Conservation (phyloP, 2,329 filamentous ascomycete genomes). For the Cladophialophora carrionii region DNA sequence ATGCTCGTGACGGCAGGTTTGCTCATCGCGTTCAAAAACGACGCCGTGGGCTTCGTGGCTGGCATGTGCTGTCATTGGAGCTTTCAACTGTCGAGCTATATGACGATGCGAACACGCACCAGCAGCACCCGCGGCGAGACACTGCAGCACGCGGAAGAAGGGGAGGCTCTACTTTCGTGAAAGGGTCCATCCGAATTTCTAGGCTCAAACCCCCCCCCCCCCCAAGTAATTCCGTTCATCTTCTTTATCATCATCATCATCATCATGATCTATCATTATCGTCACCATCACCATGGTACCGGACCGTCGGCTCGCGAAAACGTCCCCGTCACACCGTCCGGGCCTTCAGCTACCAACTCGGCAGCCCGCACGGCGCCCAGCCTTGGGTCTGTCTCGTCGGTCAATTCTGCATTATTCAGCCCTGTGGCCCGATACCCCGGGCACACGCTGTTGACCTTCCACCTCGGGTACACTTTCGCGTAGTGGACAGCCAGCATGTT, state of each 20-base stretch:
- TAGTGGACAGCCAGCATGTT: constrained; percentile 35
- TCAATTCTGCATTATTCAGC: constrained; percentile 25
- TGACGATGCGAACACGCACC: constrained; percentile 8
- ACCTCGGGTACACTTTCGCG: constrained; percentile 30
- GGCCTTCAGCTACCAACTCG: constrained; percentile 32
- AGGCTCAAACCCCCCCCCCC: too few species aligned
- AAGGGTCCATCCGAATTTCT: neutral
- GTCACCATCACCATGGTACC: constrained; percentile 32
- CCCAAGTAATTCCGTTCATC: too few species aligned
- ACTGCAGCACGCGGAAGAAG: constrained; percentile 19
- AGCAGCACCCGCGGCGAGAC: neutral
- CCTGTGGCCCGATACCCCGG: constrained; percentile 32
- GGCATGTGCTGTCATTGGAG: constrained; percentile 79
- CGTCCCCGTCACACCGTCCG: constrained; percentile 32
- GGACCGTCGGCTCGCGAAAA: constrained; percentile 29
- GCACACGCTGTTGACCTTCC: constrained; percentile 37
- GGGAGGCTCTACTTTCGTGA: constrained; percentile 26
- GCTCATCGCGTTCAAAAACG: constrained; percentile 84
- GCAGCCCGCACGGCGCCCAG: constrained; percentile 32
- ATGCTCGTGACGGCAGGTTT: constrained; percentile 87
- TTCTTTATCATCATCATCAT: too few species aligned
- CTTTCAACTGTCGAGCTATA: constrained; percentile 53
- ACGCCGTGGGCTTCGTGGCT: constrained; percentile 81
- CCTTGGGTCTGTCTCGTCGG: constrained; percentile 33
- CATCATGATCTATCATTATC: too few species aligned